Conservation (phyloP, 2,329 filamentous ascomycete genomes). For the Dothideomycetes sp. region DNA sequence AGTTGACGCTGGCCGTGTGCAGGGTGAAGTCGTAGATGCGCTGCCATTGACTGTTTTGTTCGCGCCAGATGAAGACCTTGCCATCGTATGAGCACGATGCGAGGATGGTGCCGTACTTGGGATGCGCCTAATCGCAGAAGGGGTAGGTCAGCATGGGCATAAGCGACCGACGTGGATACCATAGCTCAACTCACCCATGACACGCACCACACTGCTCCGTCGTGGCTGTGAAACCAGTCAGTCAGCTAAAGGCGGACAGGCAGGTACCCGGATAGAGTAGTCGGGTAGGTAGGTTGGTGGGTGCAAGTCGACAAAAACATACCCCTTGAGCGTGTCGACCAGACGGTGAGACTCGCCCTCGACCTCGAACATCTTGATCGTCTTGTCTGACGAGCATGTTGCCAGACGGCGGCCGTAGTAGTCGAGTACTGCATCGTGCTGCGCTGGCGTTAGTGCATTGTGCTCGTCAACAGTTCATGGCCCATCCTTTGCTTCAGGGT, state of each 20-base stretch:
- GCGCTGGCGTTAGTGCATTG: constrained; percentile 29
- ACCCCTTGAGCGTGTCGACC: constrained; percentile 92
- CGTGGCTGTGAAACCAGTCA: constrained; percentile 54
- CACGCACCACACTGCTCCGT: constrained; percentile 95
- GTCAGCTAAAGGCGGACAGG: too few relatives aligned
- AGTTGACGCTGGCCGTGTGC: constrained; percentile 94
- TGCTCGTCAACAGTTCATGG: too few relatives aligned
- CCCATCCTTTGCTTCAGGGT: too few relatives aligned
- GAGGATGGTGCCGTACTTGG: constrained; percentile 96
- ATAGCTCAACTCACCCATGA: constrained; percentile 56
- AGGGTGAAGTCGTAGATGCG: constrained; percentile 87
- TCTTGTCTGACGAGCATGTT: constrained; percentile 95
- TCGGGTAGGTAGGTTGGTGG: constrained; percentile 4
- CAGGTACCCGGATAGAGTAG: constrained; percentile 15
- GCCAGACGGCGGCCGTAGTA: constrained; percentile 96
- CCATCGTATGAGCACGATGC: constrained; percentile 94
- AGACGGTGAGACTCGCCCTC: constrained; percentile 86
- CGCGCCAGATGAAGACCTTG: constrained; percentile 97
- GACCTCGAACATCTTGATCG: constrained; percentile 98
- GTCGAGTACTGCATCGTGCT: constrained; percentile 96
- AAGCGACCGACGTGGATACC: neutral
- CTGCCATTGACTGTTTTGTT: constrained; percentile 55
- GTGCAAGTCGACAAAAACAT: constrained; percentile 25
- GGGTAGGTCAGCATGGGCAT: constrained; percentile 2
- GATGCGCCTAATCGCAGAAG: constrained; percentile 55